These are phyloP conservation scores for Cucurbita maxima DNA, from an alignment of 306 rosid genomes.

Conservation along the genomic window DNA sequence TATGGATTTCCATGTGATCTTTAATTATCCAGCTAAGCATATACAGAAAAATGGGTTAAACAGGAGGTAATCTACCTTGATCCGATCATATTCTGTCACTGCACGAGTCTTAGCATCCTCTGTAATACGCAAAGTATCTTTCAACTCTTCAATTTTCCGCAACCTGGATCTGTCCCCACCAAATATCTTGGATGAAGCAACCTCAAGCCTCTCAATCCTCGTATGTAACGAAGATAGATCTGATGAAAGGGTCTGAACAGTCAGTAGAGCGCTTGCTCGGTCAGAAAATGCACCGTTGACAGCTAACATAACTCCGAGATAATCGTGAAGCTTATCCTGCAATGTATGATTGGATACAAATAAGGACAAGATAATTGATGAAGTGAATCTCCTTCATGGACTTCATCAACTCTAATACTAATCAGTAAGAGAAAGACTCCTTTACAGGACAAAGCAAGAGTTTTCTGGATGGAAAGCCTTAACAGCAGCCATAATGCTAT, in stretches of 20 bases:
- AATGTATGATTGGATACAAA: background rate
- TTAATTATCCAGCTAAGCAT: background rate
- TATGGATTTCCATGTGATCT: background rate
- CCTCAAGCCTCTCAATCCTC: conserved; percentile 84
- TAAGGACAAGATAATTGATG: background rate
- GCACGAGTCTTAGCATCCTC: conserved; percentile 84
- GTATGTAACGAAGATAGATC: conserved; percentile 60
- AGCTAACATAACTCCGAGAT: conserved; percentile 87
- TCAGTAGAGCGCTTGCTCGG: conserved; percentile 72
- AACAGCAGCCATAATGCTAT: background rate
- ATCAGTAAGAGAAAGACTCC: background rate
- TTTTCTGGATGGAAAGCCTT: background rate
- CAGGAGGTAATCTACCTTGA: conserved; percentile 40
- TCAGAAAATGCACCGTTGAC: conserved; percentile 81
- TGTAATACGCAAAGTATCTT: conserved; percentile 58
- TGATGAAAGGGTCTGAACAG: conserved; percentile 80
- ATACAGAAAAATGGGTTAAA: background rate
- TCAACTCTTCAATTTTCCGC: conserved; percentile 70
- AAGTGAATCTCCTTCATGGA: background rate
- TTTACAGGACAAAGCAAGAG: background rate
- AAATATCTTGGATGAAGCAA: conserved; percentile 73
- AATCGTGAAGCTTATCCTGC: conserved; percentile 89
- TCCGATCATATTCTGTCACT: conserved; percentile 71
- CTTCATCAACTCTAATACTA: background rate
- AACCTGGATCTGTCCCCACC: conserved; percentile 73